phyloP scores from a whole-genome alignment of 805 yeast genomes.

The Wickerhamiella parazyma region DNA sequence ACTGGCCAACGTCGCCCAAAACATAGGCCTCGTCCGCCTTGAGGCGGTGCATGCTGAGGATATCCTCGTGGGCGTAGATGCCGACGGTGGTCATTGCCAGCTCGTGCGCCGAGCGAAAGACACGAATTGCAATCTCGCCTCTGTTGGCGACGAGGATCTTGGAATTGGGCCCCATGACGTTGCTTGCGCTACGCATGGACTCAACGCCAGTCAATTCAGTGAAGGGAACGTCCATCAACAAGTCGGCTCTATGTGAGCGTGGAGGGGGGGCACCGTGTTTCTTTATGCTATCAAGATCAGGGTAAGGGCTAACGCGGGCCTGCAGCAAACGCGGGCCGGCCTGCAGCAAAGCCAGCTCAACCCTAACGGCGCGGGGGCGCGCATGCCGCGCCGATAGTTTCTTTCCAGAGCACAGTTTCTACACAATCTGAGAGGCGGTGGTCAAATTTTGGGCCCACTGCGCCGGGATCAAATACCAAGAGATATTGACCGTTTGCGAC shows the following conservation, averaged over 20 bases:
- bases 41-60: constrained; percentile 85
- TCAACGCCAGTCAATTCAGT: constrained; percentile 24
- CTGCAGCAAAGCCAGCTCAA: neutral
- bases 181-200: constrained; percentile 27
- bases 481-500: neutral
- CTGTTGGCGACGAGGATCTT: constrained; percentile 30
- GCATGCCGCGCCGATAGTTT: too few species aligned
- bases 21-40: constrained; percentile 91
- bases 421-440: too few species aligned
- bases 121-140: constrained; percentile 29
- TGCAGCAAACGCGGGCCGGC: neutral
- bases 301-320: neutral
- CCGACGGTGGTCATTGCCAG: constrained; percentile 95
- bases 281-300: neutral
- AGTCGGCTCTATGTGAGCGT: neutral
- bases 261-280: neutral
- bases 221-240: constrained; percentile 23
- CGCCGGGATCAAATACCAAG: too few species aligned
- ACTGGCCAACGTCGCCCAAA: constrained; percentile 80
- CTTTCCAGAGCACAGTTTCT: too few species aligned
- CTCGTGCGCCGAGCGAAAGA: constrained; percentile 96
- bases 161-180: constrained; percentile 39
- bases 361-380: too few species aligned
- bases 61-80: constrained; percentile 89
- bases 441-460: too few species aligned